Base-by-base conservation (phyloP, 768 basidiomycete species). In the Leccinum disarticulatum region DNA sequence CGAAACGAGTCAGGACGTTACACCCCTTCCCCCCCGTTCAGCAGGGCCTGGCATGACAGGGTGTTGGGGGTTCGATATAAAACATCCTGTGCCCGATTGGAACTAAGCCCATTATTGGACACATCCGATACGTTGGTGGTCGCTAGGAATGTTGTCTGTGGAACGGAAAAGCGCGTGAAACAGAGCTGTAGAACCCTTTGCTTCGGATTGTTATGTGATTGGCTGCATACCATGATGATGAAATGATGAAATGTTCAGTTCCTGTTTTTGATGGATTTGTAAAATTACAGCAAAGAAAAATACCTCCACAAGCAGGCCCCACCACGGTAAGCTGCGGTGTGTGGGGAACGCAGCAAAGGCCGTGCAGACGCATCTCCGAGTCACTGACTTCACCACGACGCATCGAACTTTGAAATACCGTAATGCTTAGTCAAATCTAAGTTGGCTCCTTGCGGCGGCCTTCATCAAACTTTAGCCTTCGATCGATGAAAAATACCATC, bases 401-500 rank as follows among this genome's bases (percentile, higher is more conserved):
- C 17, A 15, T 41, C 8, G 38, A 41, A 41, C 38, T 41, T 38
- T 38, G 38, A 41, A 41, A 43, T 43, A 43, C n/a, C n/a, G 41
- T 43, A 11, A 31, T 52, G 66, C 66, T 63, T 62, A 54, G 62
- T 63, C 61, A 63, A 10, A 4, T 3, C 15, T 27, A 49, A 13
- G 25, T 22, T 43, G 17, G 41, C n/a, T 43, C 43, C 19, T 22
- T 19, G 7, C 10, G 8, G 10, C 19, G 6, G 22, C 41, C 47
- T 46, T 22, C 17, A 55, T 52, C 57, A n/a, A 41, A 28, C 33
- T 19, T 51, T 27, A 50, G 6, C 46, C 25, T 55, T 56, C n/a
- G 31, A 51, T 64, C 55, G 33, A 88, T 88, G 87, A 88, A 87
- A 70, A 77, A 87, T 62, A 76, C 77, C 30, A 71, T 87, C 57